Percentiles rank a stretch among this genome's conserved stretches.
These are phyloP conservation scores for Podochytrium sp. DNA, from an alignment of 192 early-diverging fungal species.

Conservation along the genomic window DNA sequence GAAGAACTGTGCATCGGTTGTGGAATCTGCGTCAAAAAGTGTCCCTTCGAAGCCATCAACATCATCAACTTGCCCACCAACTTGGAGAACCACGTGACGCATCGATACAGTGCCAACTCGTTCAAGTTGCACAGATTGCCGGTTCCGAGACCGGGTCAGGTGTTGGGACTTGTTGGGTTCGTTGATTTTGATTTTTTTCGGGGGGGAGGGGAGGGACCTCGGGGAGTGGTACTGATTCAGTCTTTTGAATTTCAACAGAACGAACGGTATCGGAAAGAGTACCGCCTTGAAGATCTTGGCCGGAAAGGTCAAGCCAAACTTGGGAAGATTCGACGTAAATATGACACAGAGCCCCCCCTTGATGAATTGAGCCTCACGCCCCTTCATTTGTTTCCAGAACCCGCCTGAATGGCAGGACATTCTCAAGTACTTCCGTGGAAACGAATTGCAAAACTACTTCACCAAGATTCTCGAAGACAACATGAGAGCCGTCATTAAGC, in stretches of 20 bases:
- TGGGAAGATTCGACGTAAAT: constrained; percentile 74
- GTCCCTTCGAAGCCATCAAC: constrained; percentile 95
- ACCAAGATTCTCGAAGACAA: constrained; percentile 97
- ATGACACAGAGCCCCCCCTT: background rate
- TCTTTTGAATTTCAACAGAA: too few relatives aligned
- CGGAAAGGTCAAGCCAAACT: constrained; percentile 94
- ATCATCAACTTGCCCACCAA: constrained; percentile 98
- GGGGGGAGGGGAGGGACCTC: too few relatives aligned
- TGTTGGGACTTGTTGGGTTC: constrained; percentile 89
- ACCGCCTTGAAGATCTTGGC: constrained; percentile 94
- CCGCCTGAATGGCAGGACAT: constrained; percentile 97
- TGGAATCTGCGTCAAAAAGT: constrained; percentile 97
- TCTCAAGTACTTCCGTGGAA: constrained; percentile 93
- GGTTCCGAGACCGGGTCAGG: constrained; percentile 93
- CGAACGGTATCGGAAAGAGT: constrained; percentile 86
- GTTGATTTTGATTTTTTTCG: constrained; percentile 8
- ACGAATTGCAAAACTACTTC: constrained; percentile 98
- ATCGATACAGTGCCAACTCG: constrained; percentile 94
- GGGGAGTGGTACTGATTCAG: too few relatives aligned
- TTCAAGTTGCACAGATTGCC: constrained; percentile 98
- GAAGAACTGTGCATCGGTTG: constrained; percentile 98
- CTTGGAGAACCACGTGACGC: constrained; percentile 91
- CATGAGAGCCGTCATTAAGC: constrained; percentile 92
- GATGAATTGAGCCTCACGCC: background rate
- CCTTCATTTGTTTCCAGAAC: constrained; percentile 40